Evolutionary conservation across 2,329 filamentous ascomycete species (phyloP).

Genomic region (Pseudogymnoascus sp.): DNA sequence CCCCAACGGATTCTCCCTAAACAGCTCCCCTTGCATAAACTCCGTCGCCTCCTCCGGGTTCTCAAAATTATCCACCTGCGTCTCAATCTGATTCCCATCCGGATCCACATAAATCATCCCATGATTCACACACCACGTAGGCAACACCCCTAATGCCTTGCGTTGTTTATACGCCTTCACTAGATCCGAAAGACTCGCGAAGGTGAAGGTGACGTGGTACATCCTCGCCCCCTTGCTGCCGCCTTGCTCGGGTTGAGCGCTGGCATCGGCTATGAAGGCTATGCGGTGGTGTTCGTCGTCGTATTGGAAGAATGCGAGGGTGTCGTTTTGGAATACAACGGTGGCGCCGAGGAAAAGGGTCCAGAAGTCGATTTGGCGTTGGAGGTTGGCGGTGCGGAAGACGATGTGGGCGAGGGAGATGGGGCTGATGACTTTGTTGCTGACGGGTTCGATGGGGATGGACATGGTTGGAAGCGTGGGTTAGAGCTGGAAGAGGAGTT

Average conservation of each 20-base stretch:
- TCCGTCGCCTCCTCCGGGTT: slow-evolving; percentile 32
- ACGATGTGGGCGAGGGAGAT: slow-evolving; percentile 27
- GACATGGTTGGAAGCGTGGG: slow-evolving; percentile 15
- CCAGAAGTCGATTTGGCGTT: slow-evolving; percentile 34
- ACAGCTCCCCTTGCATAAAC: slow-evolving; percentile 36
- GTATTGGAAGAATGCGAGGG: slow-evolving; percentile 37
- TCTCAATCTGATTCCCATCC: slow-evolving; percentile 44
- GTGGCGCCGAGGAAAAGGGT: slow-evolving; percentile 33
- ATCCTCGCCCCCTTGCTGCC: slow-evolving; percentile 26
- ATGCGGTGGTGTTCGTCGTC: slow-evolving; percentile 45
- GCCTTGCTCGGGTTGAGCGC: slow-evolving; percentile 21
- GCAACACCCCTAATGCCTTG: slow-evolving; percentile 33
- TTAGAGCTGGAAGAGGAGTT: not conserved
- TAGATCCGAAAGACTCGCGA: slow-evolving; percentile 33
- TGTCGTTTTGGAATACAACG: slow-evolving; percentile 24
- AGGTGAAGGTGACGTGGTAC: slow-evolving; percentile 40
- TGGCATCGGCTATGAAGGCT: slow-evolving; percentile 33
- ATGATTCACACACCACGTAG: slow-evolving; percentile 42
- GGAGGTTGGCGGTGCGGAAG: slow-evolving; percentile 27
- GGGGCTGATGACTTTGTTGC: not conserved
- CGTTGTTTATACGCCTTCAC: slow-evolving; percentile 34
- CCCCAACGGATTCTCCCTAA: slow-evolving; percentile 39
- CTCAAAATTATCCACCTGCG: slow-evolving; percentile 41
- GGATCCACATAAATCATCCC: slow-evolving; percentile 44
- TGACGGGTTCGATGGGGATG: slow-evolving; percentile 16